A percentile compares a stretch with the other conserved stretches of the same genome.
These are phyloP conservation scores for Eucalyptus shirleyi DNA, from an alignment of 345 rosid genomes.

Conservation along the genomic window DNA sequence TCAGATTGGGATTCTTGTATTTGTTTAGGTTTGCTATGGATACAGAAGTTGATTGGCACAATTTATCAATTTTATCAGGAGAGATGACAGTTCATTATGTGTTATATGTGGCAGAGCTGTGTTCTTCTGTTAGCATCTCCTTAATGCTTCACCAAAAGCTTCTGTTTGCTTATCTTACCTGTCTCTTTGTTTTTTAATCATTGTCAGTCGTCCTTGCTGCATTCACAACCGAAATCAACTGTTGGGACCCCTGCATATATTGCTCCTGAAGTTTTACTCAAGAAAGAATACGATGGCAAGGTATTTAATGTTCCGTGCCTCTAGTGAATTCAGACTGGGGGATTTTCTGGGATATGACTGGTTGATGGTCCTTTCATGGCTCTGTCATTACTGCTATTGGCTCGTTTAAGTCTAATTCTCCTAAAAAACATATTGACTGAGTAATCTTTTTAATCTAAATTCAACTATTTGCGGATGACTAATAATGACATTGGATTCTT, in stretches of 20 bases:
- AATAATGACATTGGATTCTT: background rate
- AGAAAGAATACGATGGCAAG: slow-evolving; percentile 99
- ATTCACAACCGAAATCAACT: slow-evolving; percentile 94
- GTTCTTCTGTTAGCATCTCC: background rate
- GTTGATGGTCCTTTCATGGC: background rate
- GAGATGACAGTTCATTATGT: background rate
- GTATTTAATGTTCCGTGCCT: slow-evolving; percentile 9
- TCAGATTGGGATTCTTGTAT: background rate
- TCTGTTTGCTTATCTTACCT: background rate
- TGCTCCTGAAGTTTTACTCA: slow-evolving; percentile 95
- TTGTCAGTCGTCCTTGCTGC: slow-evolving; percentile 82
- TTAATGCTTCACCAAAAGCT: background rate
- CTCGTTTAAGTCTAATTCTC: background rate
- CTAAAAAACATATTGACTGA: background rate
- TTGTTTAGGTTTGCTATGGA: background rate
- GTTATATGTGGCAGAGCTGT: background rate
- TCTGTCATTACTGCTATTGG: background rate
- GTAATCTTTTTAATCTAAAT: background rate
- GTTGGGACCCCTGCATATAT: slow-evolving; percentile 99
- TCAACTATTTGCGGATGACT: background rate
- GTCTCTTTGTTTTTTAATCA: background rate
- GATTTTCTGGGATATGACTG: background rate
- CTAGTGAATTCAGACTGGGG: background rate
- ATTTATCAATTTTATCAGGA: background rate
- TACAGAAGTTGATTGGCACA: background rate